phyloP scores from a whole-genome alignment of 495 filamentous ascomycete species.

The Penicillium canariense region DNA sequence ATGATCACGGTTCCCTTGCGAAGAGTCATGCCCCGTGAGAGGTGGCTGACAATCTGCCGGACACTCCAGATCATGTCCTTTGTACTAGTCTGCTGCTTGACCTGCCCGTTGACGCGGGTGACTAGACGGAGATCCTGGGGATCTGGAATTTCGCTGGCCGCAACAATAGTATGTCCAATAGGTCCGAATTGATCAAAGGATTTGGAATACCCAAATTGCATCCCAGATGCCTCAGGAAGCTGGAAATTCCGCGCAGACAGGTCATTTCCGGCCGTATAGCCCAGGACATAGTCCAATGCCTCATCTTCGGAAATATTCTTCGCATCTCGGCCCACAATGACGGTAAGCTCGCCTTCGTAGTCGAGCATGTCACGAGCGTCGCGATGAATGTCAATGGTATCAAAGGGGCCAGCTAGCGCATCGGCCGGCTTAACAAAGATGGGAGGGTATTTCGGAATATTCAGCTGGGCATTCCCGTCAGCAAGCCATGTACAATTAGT shows the following conservation, averaged over 20 bases:
- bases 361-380: slow-evolving; percentile 48
- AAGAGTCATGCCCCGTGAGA: slow-evolving; percentile 68
- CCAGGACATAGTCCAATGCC: slow-evolving; percentile 66
- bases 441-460: slow-evolving; percentile 51
- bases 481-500: too few species aligned
- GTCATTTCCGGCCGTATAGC: slow-evolving; percentile 72
- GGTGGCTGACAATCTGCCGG: slow-evolving; percentile 60
- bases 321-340: slow-evolving; percentile 61
- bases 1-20: slow-evolving; percentile 70
- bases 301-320: slow-evolving; percentile 57
- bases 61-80: slow-evolving; percentile 72
- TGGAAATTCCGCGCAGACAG: slow-evolving; percentile 73
- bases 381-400: slow-evolving; percentile 53
- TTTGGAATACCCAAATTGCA: slow-evolving; percentile 72
- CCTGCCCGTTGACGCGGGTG: slow-evolving; percentile 61
- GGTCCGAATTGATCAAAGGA: slow-evolving; percentile 80
- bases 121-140: slow-evolving; percentile 57
- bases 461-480: too few species aligned
- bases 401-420: slow-evolving; percentile 59
- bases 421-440: slow-evolving; percentile 74
- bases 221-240: slow-evolving; percentile 57
- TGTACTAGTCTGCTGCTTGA: slow-evolving; percentile 62
- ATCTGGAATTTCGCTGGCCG: slow-evolving; percentile 46
- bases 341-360: slow-evolving; percentile 73
- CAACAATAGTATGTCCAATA: slow-evolving; percentile 66